These are phyloP conservation scores for Diaporthe vaccinii DNA, from an alignment of 2,329 filamentous ascomycete genomes.

Conservation along the genomic window DNA sequence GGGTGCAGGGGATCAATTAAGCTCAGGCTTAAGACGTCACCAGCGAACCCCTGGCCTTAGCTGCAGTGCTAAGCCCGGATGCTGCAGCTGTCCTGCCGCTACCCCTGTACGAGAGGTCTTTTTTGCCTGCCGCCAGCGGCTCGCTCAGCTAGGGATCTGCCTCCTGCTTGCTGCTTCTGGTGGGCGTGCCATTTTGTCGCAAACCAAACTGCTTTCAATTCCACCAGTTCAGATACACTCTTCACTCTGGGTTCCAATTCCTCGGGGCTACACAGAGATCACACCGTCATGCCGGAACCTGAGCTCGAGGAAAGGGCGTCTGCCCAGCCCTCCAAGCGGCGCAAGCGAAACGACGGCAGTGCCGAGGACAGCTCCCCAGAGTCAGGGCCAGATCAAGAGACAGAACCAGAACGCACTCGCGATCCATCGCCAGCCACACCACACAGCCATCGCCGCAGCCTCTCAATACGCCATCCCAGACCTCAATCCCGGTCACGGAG, in stretches of 20 bases:
- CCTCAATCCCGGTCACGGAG: slow-evolving; percentile 44
- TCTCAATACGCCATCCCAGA: slow-evolving; percentile 47
- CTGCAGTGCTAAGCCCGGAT: slow-evolving; percentile 1
- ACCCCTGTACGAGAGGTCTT: background rate
- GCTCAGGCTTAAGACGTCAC: slow-evolving; percentile 26
- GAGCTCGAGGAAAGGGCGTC: slow-evolving; percentile 35
- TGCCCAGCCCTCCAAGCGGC: slow-evolving; percentile 55
- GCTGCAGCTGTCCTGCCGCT: background rate
- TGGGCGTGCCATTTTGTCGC: background rate
- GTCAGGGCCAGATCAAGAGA: slow-evolving; percentile 1
- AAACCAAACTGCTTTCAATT: background rate
- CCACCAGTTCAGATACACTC: background rate
- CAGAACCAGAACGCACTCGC: slow-evolving; percentile 47
- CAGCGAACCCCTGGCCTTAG: slow-evolving; percentile 23
- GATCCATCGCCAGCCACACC: slow-evolving; percentile 24
- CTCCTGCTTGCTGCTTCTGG: background rate
- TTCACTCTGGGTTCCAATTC: background rate
- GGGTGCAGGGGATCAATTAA: slow-evolving; percentile 22
- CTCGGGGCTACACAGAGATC: background rate
- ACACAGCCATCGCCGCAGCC: slow-evolving; percentile 39
- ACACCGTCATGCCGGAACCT: slow-evolving; percentile 6
- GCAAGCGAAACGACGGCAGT: slow-evolving; percentile 57
- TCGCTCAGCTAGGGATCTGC: background rate
- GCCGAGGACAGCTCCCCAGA: slow-evolving; percentile 61
- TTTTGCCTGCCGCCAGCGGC: slow-evolving; percentile 15